These are phyloP conservation scores for Phellinidium pouzarii DNA, from an alignment of 1,284 basidiomycete genomes.

Conservation along the genomic window DNA sequence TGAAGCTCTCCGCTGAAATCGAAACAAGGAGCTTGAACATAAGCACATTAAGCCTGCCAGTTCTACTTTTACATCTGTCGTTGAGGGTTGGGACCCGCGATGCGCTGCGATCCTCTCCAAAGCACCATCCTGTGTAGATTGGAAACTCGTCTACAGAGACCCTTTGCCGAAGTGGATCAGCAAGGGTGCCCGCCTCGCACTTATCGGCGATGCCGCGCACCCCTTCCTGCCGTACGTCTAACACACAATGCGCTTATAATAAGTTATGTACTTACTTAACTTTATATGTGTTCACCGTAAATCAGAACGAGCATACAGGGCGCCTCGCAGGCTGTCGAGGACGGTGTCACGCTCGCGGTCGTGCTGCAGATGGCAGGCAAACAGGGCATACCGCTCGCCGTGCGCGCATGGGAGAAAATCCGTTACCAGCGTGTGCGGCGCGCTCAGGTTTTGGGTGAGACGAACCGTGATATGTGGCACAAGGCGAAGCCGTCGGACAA, in stretches of 20 bases:
- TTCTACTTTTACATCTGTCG: too few relatives aligned
- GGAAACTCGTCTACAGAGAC: conserved; percentile 29
- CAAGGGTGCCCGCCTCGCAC: conserved; percentile 22
- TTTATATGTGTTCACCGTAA: background rate
- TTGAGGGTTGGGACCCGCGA: conserved; percentile 27
- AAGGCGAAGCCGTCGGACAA: conserved; percentile 20
- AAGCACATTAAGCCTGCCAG: too few relatives aligned
- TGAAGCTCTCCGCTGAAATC: too few relatives aligned
- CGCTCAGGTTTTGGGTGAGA: conserved; percentile 26
- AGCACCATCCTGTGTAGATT: conserved; percentile 26
- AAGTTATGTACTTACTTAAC: too few relatives aligned
- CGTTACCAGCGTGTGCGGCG: conserved; percentile 26
- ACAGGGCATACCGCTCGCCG: conserved; percentile 20
- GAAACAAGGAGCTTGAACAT: too few relatives aligned
- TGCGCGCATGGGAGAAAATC: conserved; percentile 26
- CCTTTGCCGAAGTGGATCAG: conserved; percentile 29
- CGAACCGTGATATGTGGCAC: conserved; percentile 27
- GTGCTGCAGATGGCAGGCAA: conserved; percentile 24
- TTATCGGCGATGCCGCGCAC: conserved; percentile 29
- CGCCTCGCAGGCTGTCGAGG: conserved; percentile 28
- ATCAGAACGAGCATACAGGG: conserved; percentile 26
- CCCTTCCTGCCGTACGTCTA: conserved; percentile 26
- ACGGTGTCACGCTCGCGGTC: conserved; percentile 26
- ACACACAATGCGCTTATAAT: background rate
- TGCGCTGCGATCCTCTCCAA: conserved; percentile 26